phyloP scores from a whole-genome alignment of 1,284 basidiomycete species.

The Marasmius fiardii region DNA sequence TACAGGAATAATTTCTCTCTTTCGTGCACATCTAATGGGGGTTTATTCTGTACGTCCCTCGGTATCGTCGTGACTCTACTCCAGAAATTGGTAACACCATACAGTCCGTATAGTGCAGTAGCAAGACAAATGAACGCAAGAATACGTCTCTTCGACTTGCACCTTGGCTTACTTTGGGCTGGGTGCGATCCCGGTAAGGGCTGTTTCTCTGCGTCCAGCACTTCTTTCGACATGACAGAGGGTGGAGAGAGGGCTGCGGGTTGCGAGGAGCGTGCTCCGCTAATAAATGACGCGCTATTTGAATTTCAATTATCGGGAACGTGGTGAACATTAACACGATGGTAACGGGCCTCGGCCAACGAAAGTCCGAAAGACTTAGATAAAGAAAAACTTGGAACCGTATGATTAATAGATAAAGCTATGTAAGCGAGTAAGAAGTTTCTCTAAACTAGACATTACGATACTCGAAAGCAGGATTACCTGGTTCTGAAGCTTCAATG shows the following conservation, averaged over 20 bases:
- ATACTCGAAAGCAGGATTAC: constrained; percentile 82
- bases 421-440: too few species aligned
- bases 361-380: too few species aligned
- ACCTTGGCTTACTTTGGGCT: not conserved
- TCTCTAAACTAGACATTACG: constrained; percentile 49
- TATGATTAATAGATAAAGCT: too few species aligned
- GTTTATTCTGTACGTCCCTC: not conserved
- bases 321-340: too few species aligned
- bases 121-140: not conserved
- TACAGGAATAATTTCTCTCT: constrained; percentile 34
- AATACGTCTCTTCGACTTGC: not conserved
- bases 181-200: not conserved
- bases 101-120: not conserved
- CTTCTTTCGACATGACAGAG: not conserved
- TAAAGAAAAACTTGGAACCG: too few species aligned
- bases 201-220: constrained; percentile 6
- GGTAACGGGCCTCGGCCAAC: too few species aligned
- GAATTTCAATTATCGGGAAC: too few species aligned
- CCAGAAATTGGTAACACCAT: not conserved
- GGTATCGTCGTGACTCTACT: not conserved
- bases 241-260: not conserved
- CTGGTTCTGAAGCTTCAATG: constrained; percentile 87
- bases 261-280: too few species aligned
- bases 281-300: too few species aligned
- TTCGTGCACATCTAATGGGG: constrained; percentile 5